Conservation (phyloP, 108 stramenopile genomes). For the Schizochytrium sp. region DNA sequence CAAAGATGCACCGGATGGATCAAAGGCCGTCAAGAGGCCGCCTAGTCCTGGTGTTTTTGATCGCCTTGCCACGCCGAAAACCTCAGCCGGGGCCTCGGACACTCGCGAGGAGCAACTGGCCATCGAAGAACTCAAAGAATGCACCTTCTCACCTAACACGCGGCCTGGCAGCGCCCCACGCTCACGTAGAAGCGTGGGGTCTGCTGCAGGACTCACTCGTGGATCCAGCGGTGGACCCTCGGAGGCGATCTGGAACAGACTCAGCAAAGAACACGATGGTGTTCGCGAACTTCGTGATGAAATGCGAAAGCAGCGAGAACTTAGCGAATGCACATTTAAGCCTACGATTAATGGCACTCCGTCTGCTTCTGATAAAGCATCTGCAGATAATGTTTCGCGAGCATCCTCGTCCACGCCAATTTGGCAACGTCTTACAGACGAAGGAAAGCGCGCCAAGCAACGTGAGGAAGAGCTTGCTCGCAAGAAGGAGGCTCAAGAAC, state of each 20-base stretch:
- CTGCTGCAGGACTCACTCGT: background rate
- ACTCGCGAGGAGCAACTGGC: background rate
- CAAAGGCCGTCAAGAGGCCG: background rate
- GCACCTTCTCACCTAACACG: conserved; percentile 48
- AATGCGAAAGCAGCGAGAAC: conserved; percentile 12
- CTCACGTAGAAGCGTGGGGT: background rate
- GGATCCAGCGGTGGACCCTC: background rate
- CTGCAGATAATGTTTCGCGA: too few species aligned
- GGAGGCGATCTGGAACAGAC: background rate
- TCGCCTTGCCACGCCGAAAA: conserved; percentile 13
- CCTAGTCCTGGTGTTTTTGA: conserved; percentile 36
- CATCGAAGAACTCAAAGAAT: conserved; percentile 39
- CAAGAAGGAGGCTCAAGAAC: background rate
- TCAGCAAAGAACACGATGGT: background rate
- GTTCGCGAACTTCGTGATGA: background rate
- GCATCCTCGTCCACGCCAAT: background rate
- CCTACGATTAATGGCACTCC: background rate
- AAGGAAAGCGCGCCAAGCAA: conserved; percentile 1
- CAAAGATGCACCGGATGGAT: background rate
- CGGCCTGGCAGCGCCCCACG: background rate
- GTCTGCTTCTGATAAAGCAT: background rate
- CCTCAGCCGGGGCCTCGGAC: background rate
- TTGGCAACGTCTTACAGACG: conserved; percentile 43
- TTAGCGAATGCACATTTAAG: background rate
- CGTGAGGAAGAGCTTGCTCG: conserved; percentile 32